Conservation (phyloP, 2,329 filamentous ascomycete genomes). For the Trichoderma simmonsii region DNA sequence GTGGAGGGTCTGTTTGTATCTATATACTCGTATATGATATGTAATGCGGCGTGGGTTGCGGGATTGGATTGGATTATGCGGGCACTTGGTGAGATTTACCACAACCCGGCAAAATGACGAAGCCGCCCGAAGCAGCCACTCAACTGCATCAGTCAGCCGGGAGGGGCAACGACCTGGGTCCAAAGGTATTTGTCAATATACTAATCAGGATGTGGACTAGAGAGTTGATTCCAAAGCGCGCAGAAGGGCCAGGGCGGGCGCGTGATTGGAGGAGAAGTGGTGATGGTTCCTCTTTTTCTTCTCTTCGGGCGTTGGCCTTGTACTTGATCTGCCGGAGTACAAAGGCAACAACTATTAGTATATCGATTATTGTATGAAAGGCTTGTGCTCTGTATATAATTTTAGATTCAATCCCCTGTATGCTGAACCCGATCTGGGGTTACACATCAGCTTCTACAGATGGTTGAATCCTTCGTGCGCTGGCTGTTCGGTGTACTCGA, state of each 20-base stretch:
- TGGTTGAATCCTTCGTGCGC: not conserved
- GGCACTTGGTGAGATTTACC: not conserved
- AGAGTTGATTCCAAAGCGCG: constrained; percentile 1
- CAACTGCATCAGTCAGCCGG: constrained; percentile 4
- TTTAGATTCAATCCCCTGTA: not conserved
- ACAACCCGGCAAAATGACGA: constrained; percentile 6
- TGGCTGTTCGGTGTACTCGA: not conserved
- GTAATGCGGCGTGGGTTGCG: not conserved
- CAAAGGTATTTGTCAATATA: not conserved
- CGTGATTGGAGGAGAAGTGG: not conserved
- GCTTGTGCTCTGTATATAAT: not conserved
- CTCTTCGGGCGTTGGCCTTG: not conserved
- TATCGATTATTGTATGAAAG: not conserved
- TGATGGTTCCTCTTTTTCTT: not conserved
- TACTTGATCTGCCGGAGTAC: not conserved
- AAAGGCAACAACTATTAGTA: not conserved
- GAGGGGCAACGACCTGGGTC: not conserved
- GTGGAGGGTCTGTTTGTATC: not conserved
- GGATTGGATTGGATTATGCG: not conserved
- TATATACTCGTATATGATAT: not conserved
- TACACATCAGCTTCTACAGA: not conserved
- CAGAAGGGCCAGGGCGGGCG: not conserved
- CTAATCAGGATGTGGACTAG: not conserved
- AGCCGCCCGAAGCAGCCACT: not conserved
- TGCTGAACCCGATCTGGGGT: not conserved